Conservation (phyloP, 179 eudicot species). For the Spergularia azorica region DNA sequence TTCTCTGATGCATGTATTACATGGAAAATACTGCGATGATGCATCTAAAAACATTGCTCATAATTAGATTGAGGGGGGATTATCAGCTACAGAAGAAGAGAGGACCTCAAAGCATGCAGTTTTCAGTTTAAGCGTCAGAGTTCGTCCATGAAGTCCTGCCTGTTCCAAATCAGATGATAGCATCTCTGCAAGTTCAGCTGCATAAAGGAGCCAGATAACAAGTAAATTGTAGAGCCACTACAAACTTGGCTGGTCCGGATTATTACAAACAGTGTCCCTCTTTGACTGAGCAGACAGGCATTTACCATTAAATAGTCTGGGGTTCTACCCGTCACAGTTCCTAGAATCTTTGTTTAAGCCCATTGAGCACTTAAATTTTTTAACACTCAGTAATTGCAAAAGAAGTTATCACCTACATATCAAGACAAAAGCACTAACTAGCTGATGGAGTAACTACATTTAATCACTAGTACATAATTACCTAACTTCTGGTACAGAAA, state of each 20-base stretch:
- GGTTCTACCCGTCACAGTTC: not conserved
- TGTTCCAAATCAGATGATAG: constrained; percentile 79
- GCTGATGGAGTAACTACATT: not conserved
- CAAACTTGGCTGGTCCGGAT: too few species aligned
- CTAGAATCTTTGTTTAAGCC: constrained; percentile 10
- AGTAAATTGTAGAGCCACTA: too few species aligned
- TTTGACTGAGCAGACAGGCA: too few species aligned
- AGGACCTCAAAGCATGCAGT: constrained; percentile 89
- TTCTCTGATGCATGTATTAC: too few species aligned
- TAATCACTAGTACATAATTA: constrained; percentile 23
- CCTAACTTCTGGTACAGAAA: constrained; percentile 69
- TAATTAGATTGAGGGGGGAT: not conserved
- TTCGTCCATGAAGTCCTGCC: constrained; percentile 79
- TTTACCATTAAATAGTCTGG: too few species aligned
- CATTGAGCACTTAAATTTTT: not conserved
- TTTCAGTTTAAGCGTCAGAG: constrained; percentile 83
- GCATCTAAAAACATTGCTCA: constrained; percentile 1
- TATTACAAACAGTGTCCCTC: too few species aligned
- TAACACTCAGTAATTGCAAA: not conserved
- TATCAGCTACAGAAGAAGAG: constrained; percentile 18
- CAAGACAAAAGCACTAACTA: constrained; percentile 5
- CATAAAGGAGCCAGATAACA: constrained; percentile 25
- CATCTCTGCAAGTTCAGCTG: constrained; percentile 92
- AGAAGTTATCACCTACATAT: not conserved
- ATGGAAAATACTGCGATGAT: too few species aligned